Evolutionary conservation across 2,329 filamentous ascomycete species (phyloP).

Genomic region (Colletotrichum costaricense): DNA sequence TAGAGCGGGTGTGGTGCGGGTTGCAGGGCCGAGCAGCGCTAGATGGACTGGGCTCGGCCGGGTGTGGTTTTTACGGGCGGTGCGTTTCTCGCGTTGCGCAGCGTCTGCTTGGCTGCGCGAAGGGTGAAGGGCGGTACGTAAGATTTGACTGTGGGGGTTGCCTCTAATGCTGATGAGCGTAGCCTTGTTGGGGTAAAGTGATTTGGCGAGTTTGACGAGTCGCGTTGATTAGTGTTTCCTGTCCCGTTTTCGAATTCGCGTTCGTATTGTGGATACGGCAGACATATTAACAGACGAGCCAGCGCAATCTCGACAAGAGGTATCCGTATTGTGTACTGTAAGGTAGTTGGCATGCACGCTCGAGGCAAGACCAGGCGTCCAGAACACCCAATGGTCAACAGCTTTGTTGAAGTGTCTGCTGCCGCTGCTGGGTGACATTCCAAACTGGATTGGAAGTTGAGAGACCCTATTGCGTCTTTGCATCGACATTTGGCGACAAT

Average conservation of each 20-base stretch:
- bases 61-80: slow-evolving; percentile 4
- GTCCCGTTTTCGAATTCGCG: slow-evolving; percentile 19
- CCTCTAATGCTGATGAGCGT: not conserved
- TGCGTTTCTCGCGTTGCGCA: not conserved
- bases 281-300: not conserved
- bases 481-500: not conserved
- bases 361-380: not conserved
- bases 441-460: not conserved
- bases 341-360: not conserved
- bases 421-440: not conserved
- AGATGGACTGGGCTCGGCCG: not conserved
- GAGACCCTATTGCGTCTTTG: not conserved
- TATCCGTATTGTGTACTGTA: too few species aligned
- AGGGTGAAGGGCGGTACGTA: not conserved
- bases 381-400: not conserved
- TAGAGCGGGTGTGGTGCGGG: not conserved
- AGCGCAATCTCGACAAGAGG: not conserved
- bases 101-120: not conserved
- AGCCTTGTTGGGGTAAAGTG: not conserved
- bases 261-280: slow-evolving; percentile 18
- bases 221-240: not conserved
- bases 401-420: not conserved
- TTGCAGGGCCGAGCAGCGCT: not conserved
- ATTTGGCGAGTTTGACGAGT: not conserved
- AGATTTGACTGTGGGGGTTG: not conserved